Evolutionary conservation across 768 basidiomycete genomes (phyloP).

Genomic region (Russula ochroleuca): DNA sequence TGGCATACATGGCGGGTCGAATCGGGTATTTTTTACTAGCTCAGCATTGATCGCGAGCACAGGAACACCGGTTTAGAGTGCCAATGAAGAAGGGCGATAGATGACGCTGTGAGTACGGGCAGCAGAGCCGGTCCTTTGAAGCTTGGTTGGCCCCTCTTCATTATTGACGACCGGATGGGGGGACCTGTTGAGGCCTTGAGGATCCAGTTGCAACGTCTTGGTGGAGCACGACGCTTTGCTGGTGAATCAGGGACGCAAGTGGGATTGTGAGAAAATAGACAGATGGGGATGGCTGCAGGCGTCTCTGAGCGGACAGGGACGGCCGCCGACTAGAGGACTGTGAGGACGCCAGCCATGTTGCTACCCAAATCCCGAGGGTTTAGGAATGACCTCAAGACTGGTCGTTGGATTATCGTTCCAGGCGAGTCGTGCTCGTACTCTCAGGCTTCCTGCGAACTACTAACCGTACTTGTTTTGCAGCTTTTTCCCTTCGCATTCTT

Average conservation of each 20-base stretch:
- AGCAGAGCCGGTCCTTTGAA: conserved; percentile 50
- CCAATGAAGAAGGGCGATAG: not conserved
- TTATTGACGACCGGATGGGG: conserved; percentile 29
- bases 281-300: conserved; percentile 49
- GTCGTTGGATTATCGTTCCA: conserved; percentile 73
- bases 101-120: conserved; percentile 44
- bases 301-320: conserved; percentile 51
- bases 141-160: conserved; percentile 47
- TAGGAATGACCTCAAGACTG: conserved; percentile 48
- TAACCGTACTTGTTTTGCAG: conserved; percentile 34
- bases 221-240: conserved; percentile 46
- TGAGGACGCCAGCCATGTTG: conserved; percentile 37
- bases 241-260: conserved; percentile 34
- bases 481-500: conserved; percentile 63
- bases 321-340: too few relatives aligned
- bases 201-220: not conserved
- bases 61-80: conserved; percentile 55
- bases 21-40: conserved; percentile 61
- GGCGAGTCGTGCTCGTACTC: conserved; percentile 40
- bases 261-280: conserved; percentile 62
- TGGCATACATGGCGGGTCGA: conserved; percentile 65
- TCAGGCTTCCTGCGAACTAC: not conserved
- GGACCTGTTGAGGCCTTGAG: not conserved
- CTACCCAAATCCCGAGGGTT: conserved; percentile 37
- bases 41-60: conserved; percentile 62